phyloP scores from a whole-genome alignment of 1,139 yeast species.

The Yamadazyma taylorii region DNA sequence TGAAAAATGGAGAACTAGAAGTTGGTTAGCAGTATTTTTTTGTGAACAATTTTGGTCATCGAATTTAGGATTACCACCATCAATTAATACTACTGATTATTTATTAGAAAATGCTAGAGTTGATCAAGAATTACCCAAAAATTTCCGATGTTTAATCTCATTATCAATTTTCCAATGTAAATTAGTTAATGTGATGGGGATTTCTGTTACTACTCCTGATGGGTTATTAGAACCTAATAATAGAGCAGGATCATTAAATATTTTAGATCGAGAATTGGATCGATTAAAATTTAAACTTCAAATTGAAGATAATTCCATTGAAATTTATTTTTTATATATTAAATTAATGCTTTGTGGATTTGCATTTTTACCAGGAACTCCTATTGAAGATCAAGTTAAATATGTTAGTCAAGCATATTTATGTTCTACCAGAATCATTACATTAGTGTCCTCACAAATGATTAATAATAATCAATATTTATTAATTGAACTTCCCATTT shows the following conservation, averaged over 20 bases:
- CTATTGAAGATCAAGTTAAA: slow-evolving; percentile 82
- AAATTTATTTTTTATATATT: slow-evolving; percentile 75
- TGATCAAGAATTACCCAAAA: slow-evolving; percentile 65
- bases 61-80: slow-evolving; percentile 83
- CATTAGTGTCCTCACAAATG: slow-evolving; percentile 72
- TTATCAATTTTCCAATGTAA: slow-evolving; percentile 83
- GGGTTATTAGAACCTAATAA: slow-evolving; percentile 85
- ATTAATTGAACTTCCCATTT: slow-evolving; percentile 82
- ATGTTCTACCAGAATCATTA: slow-evolving; percentile 78
- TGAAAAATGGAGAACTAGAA: slow-evolving; percentile 90
- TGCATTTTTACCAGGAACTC: slow-evolving; percentile 90
- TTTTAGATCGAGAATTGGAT: slow-evolving; percentile 77
- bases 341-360: slow-evolving; percentile 83
- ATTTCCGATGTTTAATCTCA: slow-evolving; percentile 71
- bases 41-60: slow-evolving; percentile 93
- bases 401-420: slow-evolving; percentile 82
- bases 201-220: slow-evolving; percentile 85
- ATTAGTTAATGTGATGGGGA: slow-evolving; percentile 82
- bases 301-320: slow-evolving; percentile 66
- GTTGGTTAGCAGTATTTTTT: slow-evolving; percentile 88
- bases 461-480: slow-evolving; percentile 54
- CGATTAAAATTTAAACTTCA: slow-evolving; percentile 63
- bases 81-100: slow-evolving; percentile 76
- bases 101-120: slow-evolving; percentile 75
- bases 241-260: slow-evolving; percentile 75